Base-by-base conservation (phyloP, 106 monocot genomes). In the Dendrobium officinale region DNA sequence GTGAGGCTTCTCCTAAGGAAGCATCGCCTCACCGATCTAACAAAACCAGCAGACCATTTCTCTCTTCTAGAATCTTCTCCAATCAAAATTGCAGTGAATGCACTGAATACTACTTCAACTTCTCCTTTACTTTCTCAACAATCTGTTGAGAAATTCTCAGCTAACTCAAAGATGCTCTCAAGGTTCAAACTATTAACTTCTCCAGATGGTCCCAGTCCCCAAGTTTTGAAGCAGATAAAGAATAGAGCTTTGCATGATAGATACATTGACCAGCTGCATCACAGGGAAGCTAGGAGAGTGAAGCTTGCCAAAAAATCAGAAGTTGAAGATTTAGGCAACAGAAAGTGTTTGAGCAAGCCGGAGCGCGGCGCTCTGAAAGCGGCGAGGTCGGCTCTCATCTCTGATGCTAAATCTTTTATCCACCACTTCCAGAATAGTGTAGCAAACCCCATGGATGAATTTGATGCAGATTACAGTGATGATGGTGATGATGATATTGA, bases 211-310 rank as follows among this genome's bases (percentile, higher is more conserved):
- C 79, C 77, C 6, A 93, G 93, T 70, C 93, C 93, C 44, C 88
- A 78, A 80, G 93, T 93, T 54, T 78, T 93, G 67, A 93, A 93
- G 67, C 64, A 17, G 58, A 74, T 93, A 54, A 93, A 93, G 81
- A 93, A 93, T 19, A 64, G 88, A 26, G 81, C 77, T 5, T 80
- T 90, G 75, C 93, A 93, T 84, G 93, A 93, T 78, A 90, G 85
- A 73, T 93, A 93, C 55, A 88, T 93, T 24, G 83, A 93, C 55
- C 88, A 88, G 51, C 83, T 93, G 61, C 88, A 86, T 75, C 80
- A 49, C 6, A 83, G 86, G 49, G 90, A 93, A 75, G 77, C 83
- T 15, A 87, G 78, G 80, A 86, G 88, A 83, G 80, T 15, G 26
- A 76, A 26, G 76, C 48, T 76, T 48, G 20, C 76, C 5, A 76